A percentile compares a stretch with the other conserved stretches of the same genome.
phyloP scores from a whole-genome alignment of 805 yeast species.

The Pichia cephalocereana region DNA sequence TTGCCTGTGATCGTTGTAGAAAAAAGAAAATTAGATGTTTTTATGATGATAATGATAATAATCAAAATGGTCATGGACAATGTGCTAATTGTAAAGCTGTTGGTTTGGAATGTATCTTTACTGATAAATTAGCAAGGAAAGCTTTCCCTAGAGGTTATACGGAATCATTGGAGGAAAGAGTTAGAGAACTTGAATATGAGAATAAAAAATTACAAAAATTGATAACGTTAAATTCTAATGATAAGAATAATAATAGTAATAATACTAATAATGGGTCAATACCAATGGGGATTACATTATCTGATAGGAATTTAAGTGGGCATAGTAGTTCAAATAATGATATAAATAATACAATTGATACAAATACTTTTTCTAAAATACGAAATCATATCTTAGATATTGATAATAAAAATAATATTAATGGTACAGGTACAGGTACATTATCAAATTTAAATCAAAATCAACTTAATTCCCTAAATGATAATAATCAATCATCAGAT shows the following conservation, averaged over 20 bases:
- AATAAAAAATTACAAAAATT: constrained; percentile 60
- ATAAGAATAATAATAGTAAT: neutral
- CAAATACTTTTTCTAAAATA: too few species aligned
- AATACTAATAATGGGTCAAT: neutral
- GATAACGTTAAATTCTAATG: constrained; percentile 38
- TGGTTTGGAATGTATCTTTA: constrained; percentile 82
- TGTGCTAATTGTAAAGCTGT: constrained; percentile 79
- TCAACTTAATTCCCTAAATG: too few species aligned
- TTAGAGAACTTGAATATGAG: constrained; percentile 78
- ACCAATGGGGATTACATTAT: neutral
- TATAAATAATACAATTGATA: too few species aligned
- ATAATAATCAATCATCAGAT: too few species aligned
- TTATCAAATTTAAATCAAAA: too few species aligned
- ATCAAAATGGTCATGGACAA: constrained; percentile 17
- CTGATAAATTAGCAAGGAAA: constrained; percentile 74
- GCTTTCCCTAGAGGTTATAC: constrained; percentile 92
- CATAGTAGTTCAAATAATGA: neutral
- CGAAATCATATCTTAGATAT: too few species aligned
- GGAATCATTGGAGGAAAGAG: constrained; percentile 78
- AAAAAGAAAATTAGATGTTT: constrained; percentile 66
- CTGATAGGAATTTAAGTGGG: too few species aligned
- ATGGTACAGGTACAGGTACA: too few species aligned
- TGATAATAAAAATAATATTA: too few species aligned
- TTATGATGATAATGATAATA: constrained; percentile 21
- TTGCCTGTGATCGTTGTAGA: constrained; percentile 87